Conservation (phyloP, 257 asterid species). For the Phtheirospermum japonicum region DNA sequence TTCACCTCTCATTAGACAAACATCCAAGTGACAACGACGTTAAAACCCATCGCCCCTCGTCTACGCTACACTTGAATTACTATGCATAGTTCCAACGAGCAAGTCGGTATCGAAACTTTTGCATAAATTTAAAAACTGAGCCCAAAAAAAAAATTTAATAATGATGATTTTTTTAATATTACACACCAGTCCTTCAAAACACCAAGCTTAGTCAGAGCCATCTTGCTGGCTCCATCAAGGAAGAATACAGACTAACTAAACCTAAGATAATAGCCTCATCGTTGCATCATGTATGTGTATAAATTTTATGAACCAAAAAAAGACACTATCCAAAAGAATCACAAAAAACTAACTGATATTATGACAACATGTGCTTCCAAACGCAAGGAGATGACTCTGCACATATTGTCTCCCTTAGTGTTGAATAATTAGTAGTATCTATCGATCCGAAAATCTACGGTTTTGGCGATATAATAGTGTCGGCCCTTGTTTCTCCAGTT, state of each 20-base stretch:
- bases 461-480: neutral
- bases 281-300: slow-evolving; percentile 12
- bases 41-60: too few species aligned
- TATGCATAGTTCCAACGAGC: too few species aligned
- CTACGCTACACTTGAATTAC: too few species aligned
- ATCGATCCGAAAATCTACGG: neutral
- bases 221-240: slow-evolving; percentile 25
- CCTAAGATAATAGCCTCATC: slow-evolving; percentile 8
- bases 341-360: slow-evolving; percentile 1
- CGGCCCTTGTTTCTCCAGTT: neutral
- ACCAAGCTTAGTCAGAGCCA: slow-evolving; percentile 13
- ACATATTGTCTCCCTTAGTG: too few species aligned
- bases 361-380: neutral
- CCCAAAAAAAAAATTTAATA: too few species aligned
- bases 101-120: too few species aligned
- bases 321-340: slow-evolving; percentile 2
- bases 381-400: neutral
- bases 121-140: too few species aligned
- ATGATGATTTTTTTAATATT: too few species aligned
- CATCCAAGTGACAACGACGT: too few species aligned
- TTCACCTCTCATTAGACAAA: too few species aligned
- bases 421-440: slow-evolving; percentile 4
- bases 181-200: slow-evolving; percentile 14
- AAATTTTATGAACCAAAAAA: slow-evolving; percentile 24
- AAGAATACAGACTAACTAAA: slow-evolving; percentile 9